Evolutionary conservation across 2,329 filamentous ascomycete species (phyloP).

Genomic region (Clarireedia sp.): DNA sequence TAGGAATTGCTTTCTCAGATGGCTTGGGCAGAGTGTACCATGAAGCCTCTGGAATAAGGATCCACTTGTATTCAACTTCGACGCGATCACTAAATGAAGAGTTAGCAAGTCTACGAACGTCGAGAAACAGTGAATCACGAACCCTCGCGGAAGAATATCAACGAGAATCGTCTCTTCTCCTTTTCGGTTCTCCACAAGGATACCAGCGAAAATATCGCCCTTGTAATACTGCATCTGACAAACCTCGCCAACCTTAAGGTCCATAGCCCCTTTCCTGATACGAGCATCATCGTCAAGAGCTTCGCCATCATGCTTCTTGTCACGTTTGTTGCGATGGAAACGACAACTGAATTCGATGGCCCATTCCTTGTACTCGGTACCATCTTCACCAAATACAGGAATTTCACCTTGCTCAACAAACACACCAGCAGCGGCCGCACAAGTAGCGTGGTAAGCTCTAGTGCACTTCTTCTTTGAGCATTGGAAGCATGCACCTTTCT

Average conservation of each 20-base stretch:
- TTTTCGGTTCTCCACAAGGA: constrained; percentile 73
- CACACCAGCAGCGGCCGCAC: constrained; percentile 83
- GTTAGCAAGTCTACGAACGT: constrained; percentile 33
- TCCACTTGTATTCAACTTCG: constrained; percentile 80
- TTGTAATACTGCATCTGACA: constrained; percentile 80
- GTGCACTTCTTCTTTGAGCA: constrained; percentile 93
- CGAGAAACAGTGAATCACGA: constrained; percentile 33
- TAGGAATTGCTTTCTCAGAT: constrained; percentile 61
- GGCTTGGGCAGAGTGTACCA: constrained; percentile 69
- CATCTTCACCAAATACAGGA: constrained; percentile 81
- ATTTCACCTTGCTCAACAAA: constrained; percentile 83
- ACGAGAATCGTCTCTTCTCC: constrained; percentile 71
- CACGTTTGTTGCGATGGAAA: constrained; percentile 83
- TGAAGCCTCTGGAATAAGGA: constrained; percentile 62
- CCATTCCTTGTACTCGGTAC: constrained; percentile 84
- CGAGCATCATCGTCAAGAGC: constrained; percentile 62
- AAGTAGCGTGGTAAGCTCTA: constrained; percentile 89
- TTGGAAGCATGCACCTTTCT: constrained; percentile 93
- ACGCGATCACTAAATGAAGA: constrained; percentile 51
- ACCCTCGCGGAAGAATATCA: constrained; percentile 79
- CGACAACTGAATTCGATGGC: constrained; percentile 91
- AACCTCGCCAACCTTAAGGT: constrained; percentile 63
- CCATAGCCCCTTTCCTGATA: constrained; percentile 59
- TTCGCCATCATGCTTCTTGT: constrained; percentile 64
- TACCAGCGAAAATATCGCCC: constrained; percentile 83